Conservation (phyloP, 176 grass and related monocot species). For the Triticum turgidum region DNA sequence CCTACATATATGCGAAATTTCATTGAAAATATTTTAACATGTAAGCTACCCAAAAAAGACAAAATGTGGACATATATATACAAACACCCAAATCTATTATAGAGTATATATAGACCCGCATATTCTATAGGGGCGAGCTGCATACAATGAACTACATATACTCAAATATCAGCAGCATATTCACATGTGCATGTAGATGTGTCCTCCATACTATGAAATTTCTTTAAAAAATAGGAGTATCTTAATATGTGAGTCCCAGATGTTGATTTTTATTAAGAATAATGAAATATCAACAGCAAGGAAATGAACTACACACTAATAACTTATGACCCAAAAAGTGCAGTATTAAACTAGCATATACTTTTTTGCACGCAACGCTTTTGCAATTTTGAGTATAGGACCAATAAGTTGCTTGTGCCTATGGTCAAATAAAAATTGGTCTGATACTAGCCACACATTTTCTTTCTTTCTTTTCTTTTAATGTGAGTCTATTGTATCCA, state of each 20-base stretch:
- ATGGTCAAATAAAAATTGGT: neutral
- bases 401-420: neutral
- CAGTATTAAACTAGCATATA: neutral
- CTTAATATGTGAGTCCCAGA: too few species aligned
- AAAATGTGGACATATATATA: neutral
- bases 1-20: neutral
- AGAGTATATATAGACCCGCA: too few species aligned
- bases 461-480: neutral
- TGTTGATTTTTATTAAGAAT: neutral
- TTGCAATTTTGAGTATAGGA: neutral
- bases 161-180: too few species aligned
- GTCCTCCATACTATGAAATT: too few species aligned
- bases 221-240: too few species aligned
- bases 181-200: too few species aligned
- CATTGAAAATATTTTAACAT: neutral
- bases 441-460: neutral
- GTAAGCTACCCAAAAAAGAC: neutral
- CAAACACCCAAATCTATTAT: too few species aligned
- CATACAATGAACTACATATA: too few species aligned
- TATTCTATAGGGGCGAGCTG: too few species aligned
- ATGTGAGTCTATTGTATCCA: neutral
- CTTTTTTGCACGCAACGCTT: neutral
- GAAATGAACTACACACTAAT: neutral
- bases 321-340: neutral
- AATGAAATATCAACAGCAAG: neutral